Evolutionary conservation across 495 filamentous ascomycete species (phyloP), one percentile per base, ranked within the genome.

Genomic region (Penicillium soppii): DNA sequence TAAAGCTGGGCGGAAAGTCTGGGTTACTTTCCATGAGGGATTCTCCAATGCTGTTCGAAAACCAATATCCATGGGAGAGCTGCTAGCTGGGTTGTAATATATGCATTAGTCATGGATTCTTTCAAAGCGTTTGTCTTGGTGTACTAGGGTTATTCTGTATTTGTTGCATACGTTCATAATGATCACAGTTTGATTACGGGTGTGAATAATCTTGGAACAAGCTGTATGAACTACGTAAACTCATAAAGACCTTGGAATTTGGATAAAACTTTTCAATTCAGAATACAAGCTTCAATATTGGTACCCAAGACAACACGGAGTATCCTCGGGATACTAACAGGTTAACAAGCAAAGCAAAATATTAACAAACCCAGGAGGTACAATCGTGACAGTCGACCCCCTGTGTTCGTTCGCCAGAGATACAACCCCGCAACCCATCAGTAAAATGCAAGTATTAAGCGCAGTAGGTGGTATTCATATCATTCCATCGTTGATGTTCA

Each of bases 11-110:
- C 72, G 70, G 17, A 86, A 84, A 62, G 86, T 95, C 9, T 98
- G 94, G 92, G 85, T 96, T 19, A 96, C 85, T 53, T 98, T 87
- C 65, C 87, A 97, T 61, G 94, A 97, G 70, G 94, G 94, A n/a
- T 86, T 90, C 65, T 94, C 89, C 56, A 97, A 97, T 73, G 94
- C 94, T 8, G 94, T 98, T 36, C 82, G 89, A 64, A 97, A 97
- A 66, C 91, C 91, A 4, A 82, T 98, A 52, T 88, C 87, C 32
- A 65, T 98, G 70, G 83, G 84, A 52, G 94, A 98, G 66, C 76
- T 98, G 56, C 71, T 98, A 76, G 63, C 62, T 23, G 73, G 68
- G 7, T 35, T 77, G 30, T 77, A 54, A 66, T 51, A 13, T 32
- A 41, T 25, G 23, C 19, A 49, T 49, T 2, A n/a, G 8, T 27